Evolutionary conservation across 257 asterid species (phyloP).

Genomic region (Buddleja alternifolia): DNA sequence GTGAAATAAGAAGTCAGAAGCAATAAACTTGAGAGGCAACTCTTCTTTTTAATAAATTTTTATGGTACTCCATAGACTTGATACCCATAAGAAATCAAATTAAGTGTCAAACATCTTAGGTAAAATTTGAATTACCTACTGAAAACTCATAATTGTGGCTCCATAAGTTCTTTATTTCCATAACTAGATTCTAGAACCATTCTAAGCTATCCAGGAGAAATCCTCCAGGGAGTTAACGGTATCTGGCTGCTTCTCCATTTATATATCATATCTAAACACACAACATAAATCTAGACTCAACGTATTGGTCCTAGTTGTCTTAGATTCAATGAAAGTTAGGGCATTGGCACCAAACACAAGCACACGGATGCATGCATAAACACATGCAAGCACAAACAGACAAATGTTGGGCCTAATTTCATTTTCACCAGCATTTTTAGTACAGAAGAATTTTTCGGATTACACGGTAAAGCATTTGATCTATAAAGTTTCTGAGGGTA

Average conservation of each 20-base stretch:
- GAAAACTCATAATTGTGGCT: conserved; percentile 5
- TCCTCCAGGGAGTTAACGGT: neutral
- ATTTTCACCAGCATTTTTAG: no score
- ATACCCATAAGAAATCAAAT: neutral
- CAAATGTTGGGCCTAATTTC: no score
- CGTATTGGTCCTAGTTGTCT: neutral
- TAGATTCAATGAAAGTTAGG: neutral
- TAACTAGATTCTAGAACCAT: neutral
- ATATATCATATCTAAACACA: conserved; percentile 5
- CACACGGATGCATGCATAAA: no score
- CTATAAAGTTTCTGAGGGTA: no score
- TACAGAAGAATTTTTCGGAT: no score
- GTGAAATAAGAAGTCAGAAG: conserved; percentile 25
- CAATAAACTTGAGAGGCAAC: neutral
- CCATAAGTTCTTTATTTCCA: neutral
- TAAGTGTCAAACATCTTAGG: neutral
- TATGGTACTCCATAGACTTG: neutral
- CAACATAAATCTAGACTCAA: no score
- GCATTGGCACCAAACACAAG: neutral
- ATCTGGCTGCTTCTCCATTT: neutral
- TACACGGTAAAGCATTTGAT: no score
- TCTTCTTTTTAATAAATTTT: neutral
- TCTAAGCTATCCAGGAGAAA: neutral
- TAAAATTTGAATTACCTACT: neutral
- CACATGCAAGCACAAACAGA: no score